A percentile compares a stretch with the other conserved stretches of the same genome.
These are phyloP conservation scores for Tylopilus subfusipes DNA, from an alignment of 768 basidiomycete species.

Conservation along the genomic window DNA sequence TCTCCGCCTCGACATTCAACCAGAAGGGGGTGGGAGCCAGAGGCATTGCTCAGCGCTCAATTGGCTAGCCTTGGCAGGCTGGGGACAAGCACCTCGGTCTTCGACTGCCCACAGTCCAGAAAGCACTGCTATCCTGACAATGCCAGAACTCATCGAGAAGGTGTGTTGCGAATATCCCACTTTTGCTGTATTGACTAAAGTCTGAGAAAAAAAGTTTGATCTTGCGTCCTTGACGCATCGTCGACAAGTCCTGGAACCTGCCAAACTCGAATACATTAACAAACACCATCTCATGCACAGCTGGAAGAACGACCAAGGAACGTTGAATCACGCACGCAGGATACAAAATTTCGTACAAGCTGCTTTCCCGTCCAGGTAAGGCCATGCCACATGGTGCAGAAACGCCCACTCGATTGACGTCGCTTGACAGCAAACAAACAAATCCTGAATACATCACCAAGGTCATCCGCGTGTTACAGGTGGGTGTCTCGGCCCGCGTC, in stretches of 20 bases:
- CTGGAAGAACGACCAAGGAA: slow-evolving; percentile 49
- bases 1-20: background rate
- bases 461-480: slow-evolving; percentile 62
- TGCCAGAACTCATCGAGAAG: slow-evolving; percentile 60
- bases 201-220: slow-evolving; percentile 60
- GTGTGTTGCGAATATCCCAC: slow-evolving; percentile 35
- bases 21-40: slow-evolving; percentile 80
- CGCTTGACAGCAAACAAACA: slow-evolving; percentile 43
- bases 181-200: background rate
- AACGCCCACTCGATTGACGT: no score
- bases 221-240: slow-evolving; percentile 74
- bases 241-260: slow-evolving; percentile 71
- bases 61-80: slow-evolving; percentile 90
- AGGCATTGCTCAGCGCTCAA: slow-evolving; percentile 85
- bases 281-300: slow-evolving; percentile 83
- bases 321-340: slow-evolving; percentile 51
- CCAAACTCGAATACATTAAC: slow-evolving; percentile 84
- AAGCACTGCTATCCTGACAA: slow-evolving; percentile 58
- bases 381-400: no score
- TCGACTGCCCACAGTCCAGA: slow-evolving; percentile 50
- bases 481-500: slow-evolving; percentile 12
- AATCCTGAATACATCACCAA: slow-evolving; percentile 56
- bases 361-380: no score
- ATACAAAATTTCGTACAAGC: no score
- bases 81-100: slow-evolving; percentile 59